Evolutionary conservation across 495 filamentous ascomycete genomes (phyloP), one percentile per base, ranked within the genome.

Genomic region (Mytilinidion resinicola): DNA sequence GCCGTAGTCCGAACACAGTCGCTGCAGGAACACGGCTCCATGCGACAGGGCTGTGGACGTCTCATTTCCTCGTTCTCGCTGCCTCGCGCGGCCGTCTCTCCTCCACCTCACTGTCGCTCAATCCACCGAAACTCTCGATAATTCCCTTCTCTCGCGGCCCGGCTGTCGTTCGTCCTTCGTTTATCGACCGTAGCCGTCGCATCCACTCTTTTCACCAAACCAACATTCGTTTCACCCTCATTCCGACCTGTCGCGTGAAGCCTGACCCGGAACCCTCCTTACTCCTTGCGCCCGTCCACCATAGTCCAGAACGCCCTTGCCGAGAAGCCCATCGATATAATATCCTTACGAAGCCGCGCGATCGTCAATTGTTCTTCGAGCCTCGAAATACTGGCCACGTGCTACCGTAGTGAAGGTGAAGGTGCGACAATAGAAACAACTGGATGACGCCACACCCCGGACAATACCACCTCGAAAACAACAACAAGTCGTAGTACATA

Each of bases 131-230:
- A 9, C 19, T 36, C 37, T 17, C 36, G 37, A 30, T 57, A 46
- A 44, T 57, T 55, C 35, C 54, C 57, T 65, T 56, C 30, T 15
- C 55, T 55, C 59, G 63, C 63, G 63, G 59, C 63, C 63, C 19
- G 63, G 63, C 63, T 62, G 63, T 66, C 63, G 63, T 65, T 65
- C 63, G 63, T 44, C 63, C 63, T 66, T 66, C 63, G 55, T 66
- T 66, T 56, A 66, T 62, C 63, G 59, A 66, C 44, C 59, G 43
- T 59, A 66, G 63, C 59, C 63, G 30, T 66, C 63, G 63, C 63
- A 58, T 61, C 61, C 62, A 34, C 63, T 66, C 63, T 39, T 57
- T 61, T 51, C n/a, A 25, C 19, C 17, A 19, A 15, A 2, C 25
- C 25, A 30, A 30, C 25, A 30, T 30, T 54, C 33, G 38, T 53